A percentile compares a stretch with the other conserved stretches of the same genome.
These are phyloP conservation scores for Cardamine chenopodiifolia DNA, from an alignment of 345 rosid genomes.

Conservation along the genomic window DNA sequence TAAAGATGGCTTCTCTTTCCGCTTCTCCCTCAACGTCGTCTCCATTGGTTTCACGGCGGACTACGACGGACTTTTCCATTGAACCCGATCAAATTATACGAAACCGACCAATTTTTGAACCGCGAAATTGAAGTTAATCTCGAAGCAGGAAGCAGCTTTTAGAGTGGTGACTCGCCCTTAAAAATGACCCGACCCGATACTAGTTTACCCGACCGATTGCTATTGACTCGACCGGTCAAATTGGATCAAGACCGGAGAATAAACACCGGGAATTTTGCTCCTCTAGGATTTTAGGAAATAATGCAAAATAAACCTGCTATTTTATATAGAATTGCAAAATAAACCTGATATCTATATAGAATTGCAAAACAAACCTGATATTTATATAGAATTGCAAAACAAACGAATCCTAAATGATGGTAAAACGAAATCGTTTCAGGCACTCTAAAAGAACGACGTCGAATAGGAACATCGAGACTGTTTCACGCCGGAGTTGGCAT, in stretches of 20 bases:
- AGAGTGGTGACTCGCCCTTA: background rate
- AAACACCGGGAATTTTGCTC: background rate
- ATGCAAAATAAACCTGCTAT: background rate
- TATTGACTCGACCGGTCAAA: background rate
- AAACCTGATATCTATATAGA: background rate
- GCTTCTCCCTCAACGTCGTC: conserved; percentile 38
- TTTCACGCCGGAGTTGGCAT: background rate
- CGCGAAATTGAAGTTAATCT: conserved; percentile 28
- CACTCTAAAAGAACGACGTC: background rate
- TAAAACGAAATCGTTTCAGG: background rate
- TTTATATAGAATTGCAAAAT: background rate
- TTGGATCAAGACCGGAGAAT: background rate
- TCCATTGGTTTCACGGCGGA: conserved; percentile 30
- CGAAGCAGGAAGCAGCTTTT: conserved; percentile 7
- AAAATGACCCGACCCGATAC: conserved; percentile 2
- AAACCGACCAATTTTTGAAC: background rate
- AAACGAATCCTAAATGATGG: background rate
- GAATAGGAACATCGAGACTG: background rate
- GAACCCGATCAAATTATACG: conserved; percentile 20
- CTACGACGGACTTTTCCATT: conserved; percentile 36
- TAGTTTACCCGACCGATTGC: background rate
- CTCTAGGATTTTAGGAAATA: conserved; percentile 18
- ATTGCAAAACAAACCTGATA: background rate
- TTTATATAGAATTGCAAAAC: background rate
- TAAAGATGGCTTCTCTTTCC: conserved; percentile 48